These are phyloP conservation scores for Fusarium haematococcum DNA, from an alignment of 2,329 filamentous ascomycete species.

Conservation along the genomic window DNA sequence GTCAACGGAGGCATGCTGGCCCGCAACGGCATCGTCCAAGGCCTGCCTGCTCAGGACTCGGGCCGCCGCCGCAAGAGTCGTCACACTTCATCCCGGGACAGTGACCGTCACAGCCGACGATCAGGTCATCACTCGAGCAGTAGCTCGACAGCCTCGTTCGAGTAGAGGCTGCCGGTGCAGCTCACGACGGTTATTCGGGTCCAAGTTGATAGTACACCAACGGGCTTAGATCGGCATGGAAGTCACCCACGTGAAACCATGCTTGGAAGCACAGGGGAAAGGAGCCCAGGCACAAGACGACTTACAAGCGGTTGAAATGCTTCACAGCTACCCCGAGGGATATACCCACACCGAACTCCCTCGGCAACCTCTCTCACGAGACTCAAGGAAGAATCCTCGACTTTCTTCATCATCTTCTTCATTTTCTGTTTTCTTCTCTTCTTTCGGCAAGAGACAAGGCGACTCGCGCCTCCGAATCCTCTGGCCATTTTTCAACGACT, in stretches of 20 bases:
- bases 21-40: conserved; percentile 76
- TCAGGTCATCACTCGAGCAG: conserved; percentile 72
- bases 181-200: conserved; percentile 7
- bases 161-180: conserved; percentile 52
- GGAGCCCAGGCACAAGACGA: conserved; percentile 39
- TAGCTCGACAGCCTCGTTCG: conserved; percentile 71
- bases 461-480: conserved; percentile 21
- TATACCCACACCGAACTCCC: conserved; percentile 44
- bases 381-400: conserved; percentile 25
- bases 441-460: conserved; percentile 21
- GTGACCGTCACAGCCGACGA: conserved; percentile 59
- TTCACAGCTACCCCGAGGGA: conserved; percentile 52
- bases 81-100: conserved; percentile 61
- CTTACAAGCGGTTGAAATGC: conserved; percentile 54
- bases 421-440: conserved; percentile 11
- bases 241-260: conserved; percentile 20
- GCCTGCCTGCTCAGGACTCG: conserved; percentile 67
- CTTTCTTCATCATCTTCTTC: conserved; percentile 10
- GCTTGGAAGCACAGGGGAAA: conserved; percentile 24
- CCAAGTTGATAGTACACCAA: conserved; percentile 18
- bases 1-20: conserved; percentile 93
- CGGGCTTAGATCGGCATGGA: conserved; percentile 31
- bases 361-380: conserved; percentile 44
- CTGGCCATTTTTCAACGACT: conserved; percentile 35
- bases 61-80: conserved; percentile 65